Evolutionary conservation across 306 rosid species (phyloP).

Genomic region (Dalbergia cochinchinensis): DNA sequence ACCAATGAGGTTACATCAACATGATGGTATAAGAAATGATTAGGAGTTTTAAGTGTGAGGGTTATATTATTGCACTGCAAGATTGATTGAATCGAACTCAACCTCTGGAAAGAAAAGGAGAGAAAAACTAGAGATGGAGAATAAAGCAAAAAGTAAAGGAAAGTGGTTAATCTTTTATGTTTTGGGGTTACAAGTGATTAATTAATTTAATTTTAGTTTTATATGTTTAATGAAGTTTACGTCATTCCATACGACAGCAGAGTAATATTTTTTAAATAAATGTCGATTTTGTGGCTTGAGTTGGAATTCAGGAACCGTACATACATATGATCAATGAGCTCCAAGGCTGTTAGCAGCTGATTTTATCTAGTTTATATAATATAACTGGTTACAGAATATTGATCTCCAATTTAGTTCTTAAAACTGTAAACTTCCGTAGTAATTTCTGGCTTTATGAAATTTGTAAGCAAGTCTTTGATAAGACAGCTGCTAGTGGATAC

Average conservation of each 20-base stretch:
- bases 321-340: slow-evolving; percentile 27
- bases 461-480: neutral
- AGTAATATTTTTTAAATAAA: neutral
- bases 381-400: too few species aligned
- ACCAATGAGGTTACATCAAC: slow-evolving; percentile 33
- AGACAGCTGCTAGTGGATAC: too few species aligned
- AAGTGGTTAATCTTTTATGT: neutral
- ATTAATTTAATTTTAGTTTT: neutral
- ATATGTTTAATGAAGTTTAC: slow-evolving; percentile 37
- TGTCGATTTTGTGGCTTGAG: neutral
- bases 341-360: slow-evolving; percentile 40
- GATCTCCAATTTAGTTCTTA: neutral
- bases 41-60: slow-evolving; percentile 38
- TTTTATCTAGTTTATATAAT: neutral
- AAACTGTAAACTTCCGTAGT: neutral
- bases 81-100: slow-evolving; percentile 43
- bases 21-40: slow-evolving; percentile 36
- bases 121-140: neutral
- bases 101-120: slow-evolving; percentile 2
- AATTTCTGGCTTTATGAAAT: neutral
- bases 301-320: slow-evolving; percentile 9
- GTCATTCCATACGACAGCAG: slow-evolving; percentile 51
- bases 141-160: slow-evolving; percentile 5
- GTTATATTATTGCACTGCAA: slow-evolving; percentile 32
- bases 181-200: neutral